Percentiles rank a stretch among this genome's conserved stretches.
These are phyloP conservation scores for Artemisia princeps DNA, from an alignment of 140 eudicot species.

Conservation along the genomic window DNA sequence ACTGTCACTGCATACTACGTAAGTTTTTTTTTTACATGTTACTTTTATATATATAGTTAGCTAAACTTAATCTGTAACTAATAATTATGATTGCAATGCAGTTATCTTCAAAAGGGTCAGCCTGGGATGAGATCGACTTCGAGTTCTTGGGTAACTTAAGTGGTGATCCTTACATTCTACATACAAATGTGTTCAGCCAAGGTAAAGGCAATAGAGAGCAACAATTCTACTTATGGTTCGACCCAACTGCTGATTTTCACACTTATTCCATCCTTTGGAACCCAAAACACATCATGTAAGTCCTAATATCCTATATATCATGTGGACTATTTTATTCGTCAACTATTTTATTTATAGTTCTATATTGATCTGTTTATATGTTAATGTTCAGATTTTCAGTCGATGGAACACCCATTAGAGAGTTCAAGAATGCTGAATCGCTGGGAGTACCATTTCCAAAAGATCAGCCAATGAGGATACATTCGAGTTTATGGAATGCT, in stretches of 20 bases:
- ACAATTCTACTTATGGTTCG: slow-evolving; percentile 65
- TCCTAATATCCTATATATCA: neutral
- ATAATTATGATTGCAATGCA: slow-evolving; percentile 13
- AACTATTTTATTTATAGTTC: neutral
- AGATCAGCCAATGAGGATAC: slow-evolving; percentile 51
- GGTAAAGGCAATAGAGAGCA: slow-evolving; percentile 66
- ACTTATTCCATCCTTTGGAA: slow-evolving; percentile 67
- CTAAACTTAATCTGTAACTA: too few relatives aligned
- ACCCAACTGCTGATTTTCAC: slow-evolving; percentile 66
- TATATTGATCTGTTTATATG: neutral
- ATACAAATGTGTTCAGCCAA: slow-evolving; percentile 56
- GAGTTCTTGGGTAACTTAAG: slow-evolving; percentile 59
- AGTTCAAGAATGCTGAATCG: slow-evolving; percentile 47
- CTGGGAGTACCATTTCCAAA: slow-evolving; percentile 47
- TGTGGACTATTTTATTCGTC: neutral
- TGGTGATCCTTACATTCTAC: slow-evolving; percentile 55
- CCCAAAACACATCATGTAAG: slow-evolving; percentile 53
- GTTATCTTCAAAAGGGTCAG: slow-evolving; percentile 58
- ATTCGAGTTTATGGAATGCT: slow-evolving; percentile 63
- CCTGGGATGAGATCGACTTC: slow-evolving; percentile 61
- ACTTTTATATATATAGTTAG: neutral
- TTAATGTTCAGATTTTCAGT: slow-evolving; percentile 44
- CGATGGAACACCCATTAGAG: slow-evolving; percentile 56
- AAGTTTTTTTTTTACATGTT: neutral
- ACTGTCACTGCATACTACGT: slow-evolving; percentile 53